Base-by-base conservation (phyloP, 2,329 filamentous ascomycete species). In the Fusarium sp. region DNA sequence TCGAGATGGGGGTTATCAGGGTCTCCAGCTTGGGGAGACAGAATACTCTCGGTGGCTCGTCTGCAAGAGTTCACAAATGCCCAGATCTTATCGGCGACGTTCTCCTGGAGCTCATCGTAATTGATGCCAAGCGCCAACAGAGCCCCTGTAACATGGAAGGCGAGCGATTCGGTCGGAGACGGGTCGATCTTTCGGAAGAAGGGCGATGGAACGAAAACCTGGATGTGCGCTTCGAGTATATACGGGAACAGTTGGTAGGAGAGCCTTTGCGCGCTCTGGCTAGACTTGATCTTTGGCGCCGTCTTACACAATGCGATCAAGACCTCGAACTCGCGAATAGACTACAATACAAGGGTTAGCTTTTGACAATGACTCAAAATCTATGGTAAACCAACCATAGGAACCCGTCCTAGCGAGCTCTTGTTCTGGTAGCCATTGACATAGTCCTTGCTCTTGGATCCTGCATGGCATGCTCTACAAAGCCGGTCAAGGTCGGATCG, bases 271-370 rank as follows among this genome's bases (percentile, higher is more conserved):
- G 95, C 95, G 79, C 93, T 92, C 69, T 94, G 90, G 46, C 85
- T 82, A 53, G 90, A 91, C 61, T 91, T 88, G 29, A 98, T 87
- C 27, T 91, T 88, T 5, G 94, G 92, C 5, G 95, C 94, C 62
- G 96, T 94, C 84, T 95, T 96, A 86, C 96, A 98, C 29, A 99
- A 87, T 49, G 96, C 94, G 29, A 98, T 85, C 29, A 99, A 88
- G 62, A 97, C 93, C 82, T 99, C 96, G 75, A 98, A 92, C 86
- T 99, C 97, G 78, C 94, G 92, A 62, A 95, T 91, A 62, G 92
- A 94, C 94, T 97, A 80, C 27, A 62, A 66, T 96, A 80, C 24
- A 61, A 66, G 35, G 57, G 65, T 80, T 74, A 80, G 72, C 56
- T 49, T 40, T 24, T 22, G 44, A 60, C n/a, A 24, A 24, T 24